phyloP scores from a whole-genome alignment of 257 asterid species.

The Echites panduratus region DNA sequence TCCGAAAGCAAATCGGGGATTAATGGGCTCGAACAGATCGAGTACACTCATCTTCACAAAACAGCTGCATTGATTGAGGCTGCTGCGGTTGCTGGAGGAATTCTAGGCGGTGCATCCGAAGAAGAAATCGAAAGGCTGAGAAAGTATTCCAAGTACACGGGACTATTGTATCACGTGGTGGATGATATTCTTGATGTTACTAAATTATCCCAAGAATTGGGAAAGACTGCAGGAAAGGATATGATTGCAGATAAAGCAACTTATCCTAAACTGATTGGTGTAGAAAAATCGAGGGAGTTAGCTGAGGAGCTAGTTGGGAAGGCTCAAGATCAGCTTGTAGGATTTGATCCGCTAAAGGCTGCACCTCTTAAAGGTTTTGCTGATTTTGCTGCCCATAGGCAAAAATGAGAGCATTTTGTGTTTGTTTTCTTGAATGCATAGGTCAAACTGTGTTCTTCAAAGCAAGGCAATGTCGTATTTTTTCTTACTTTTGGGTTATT shows the following conservation, averaged over 20 bases:
- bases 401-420: background rate
- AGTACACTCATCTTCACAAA: conserved; percentile 32
- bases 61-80: conserved; percentile 16
- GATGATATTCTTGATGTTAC: conserved; percentile 21
- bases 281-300: conserved; percentile 30
- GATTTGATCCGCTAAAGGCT: conserved; percentile 35
- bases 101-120: conserved; percentile 17
- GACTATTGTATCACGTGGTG: conserved; percentile 16
- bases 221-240: conserved; percentile 24
- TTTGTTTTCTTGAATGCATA: too few relatives aligned
- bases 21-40: conserved; percentile 22
- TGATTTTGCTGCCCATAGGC: conserved; percentile 28
- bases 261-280: conserved; percentile 33
- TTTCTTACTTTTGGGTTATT: too few relatives aligned
- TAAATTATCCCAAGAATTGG: conserved; percentile 16
- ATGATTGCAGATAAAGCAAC: conserved; percentile 26
- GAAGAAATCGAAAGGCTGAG: conserved; percentile 11
- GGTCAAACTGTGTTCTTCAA: too few relatives aligned
- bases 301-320: conserved; percentile 26
- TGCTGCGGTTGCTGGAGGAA: conserved; percentile 6
- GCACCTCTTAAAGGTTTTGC: conserved; percentile 38
- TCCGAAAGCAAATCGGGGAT: conserved; percentile 10
- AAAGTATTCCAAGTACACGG: conserved; percentile 10
- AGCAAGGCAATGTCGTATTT: too few relatives aligned
- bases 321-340: conserved; percentile 31